Evolutionary conservation across 2,329 filamentous ascomycete species (phyloP).

Genomic region (Xylariomycetidae sp.): DNA sequence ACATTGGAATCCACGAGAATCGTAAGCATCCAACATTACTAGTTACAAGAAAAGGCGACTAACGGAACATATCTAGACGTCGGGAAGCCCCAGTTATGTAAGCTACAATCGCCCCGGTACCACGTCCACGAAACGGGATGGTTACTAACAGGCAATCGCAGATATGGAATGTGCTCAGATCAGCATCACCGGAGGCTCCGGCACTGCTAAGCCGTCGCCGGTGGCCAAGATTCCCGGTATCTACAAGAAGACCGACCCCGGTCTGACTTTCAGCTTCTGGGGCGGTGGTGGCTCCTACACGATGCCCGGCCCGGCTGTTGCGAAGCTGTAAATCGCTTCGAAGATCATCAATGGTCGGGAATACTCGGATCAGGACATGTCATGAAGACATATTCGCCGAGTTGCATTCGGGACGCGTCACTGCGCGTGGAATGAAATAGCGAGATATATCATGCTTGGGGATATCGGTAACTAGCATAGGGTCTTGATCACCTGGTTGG

Average conservation of each 20-base stretch:
- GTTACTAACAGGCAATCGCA: slow-evolving; percentile 5
- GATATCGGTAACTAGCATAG: background rate
- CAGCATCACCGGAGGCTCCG: slow-evolving; percentile 16
- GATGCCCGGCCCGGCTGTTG: slow-evolving; percentile 22
- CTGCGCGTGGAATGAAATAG: background rate
- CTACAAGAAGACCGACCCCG: slow-evolving; percentile 21
- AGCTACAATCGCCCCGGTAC: background rate
- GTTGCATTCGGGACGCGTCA: too few relatives aligned
- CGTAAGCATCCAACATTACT: slow-evolving; percentile 9
- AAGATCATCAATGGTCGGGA: background rate
- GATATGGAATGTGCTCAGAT: slow-evolving; percentile 23
- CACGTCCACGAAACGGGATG: background rate
- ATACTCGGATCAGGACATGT: too few relatives aligned
- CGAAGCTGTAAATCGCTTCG: background rate
- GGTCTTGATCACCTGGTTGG: too few relatives aligned
- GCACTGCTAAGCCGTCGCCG: slow-evolving; percentile 15
- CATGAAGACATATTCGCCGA: too few relatives aligned
- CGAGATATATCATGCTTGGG: background rate
- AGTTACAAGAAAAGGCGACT: slow-evolving; percentile 1
- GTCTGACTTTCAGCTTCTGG: slow-evolving; percentile 23
- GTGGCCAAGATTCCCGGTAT: slow-evolving; percentile 37
- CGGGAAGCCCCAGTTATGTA: slow-evolving; percentile 23
- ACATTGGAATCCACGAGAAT: slow-evolving; percentile 40
- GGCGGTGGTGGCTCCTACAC: slow-evolving; percentile 16
- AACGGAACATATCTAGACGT: slow-evolving; percentile 17